Evolutionary conservation across 768 basidiomycete genomes (phyloP).

Genomic region (Amanita brunnescens): DNA sequence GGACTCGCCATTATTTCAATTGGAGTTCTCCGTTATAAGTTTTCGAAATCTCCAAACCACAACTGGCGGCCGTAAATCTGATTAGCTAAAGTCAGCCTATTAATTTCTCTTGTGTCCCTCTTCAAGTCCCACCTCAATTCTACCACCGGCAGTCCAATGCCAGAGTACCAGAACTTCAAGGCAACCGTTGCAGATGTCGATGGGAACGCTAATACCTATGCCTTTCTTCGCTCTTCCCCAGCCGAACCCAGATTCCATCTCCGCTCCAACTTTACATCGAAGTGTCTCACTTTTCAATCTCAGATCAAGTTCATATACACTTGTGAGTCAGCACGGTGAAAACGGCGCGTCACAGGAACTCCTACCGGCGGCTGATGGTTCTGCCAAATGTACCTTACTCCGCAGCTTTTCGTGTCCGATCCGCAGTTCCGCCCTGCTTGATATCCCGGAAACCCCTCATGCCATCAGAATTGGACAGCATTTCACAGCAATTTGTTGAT

Average conservation of each 20-base stretch:
- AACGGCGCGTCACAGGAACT: constrained; percentile 30
- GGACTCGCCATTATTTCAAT: constrained; percentile 24
- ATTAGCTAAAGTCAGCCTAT: constrained; percentile 28
- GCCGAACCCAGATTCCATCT: constrained; percentile 19
- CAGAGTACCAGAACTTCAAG: constrained; percentile 5
- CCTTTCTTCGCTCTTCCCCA: constrained; percentile 16
- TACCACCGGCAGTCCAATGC: constrained; percentile 6
- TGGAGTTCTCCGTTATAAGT: constrained; percentile 32
- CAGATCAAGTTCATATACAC: not conserved
- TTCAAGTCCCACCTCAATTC: constrained; percentile 7
- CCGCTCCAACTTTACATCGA: constrained; percentile 21
- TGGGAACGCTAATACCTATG: constrained; percentile 4
- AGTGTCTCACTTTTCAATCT: constrained; percentile 4
- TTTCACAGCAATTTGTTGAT: constrained; percentile 1
- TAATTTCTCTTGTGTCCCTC: not conserved
- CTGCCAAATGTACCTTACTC: not conserved
- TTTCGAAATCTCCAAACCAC: constrained; percentile 5
- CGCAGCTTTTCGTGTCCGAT: constrained; percentile 1
- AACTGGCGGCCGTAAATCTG: constrained; percentile 21
- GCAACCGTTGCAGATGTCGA: constrained; percentile 5
- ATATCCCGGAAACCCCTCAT: not conserved
- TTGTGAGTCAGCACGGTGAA: not conserved
- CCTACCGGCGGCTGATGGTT: constrained; percentile 23
- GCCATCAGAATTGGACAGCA: not conserved
- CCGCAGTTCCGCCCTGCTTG: not conserved